Evolutionary conservation across 2,329 filamentous ascomycete genomes (phyloP).

Genomic region (Neofusicoccum cordaticola): DNA sequence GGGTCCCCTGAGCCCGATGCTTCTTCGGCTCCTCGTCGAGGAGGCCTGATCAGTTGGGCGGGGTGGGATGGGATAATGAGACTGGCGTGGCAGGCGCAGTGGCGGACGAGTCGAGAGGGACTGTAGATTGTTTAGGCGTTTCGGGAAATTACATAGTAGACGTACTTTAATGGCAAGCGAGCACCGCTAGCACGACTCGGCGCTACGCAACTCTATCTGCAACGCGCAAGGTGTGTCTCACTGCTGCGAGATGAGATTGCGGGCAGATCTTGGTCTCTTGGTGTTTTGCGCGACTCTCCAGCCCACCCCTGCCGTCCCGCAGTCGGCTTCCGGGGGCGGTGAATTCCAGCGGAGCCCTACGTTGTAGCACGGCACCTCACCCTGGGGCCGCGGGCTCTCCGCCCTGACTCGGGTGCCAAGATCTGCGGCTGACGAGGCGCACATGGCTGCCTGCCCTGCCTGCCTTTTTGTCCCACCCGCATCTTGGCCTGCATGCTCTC

Average conservation of each 20-base stretch:
- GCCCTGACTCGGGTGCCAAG: no score
- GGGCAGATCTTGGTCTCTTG: no score
- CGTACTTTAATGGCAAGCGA: background rate
- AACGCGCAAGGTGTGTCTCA: background rate
- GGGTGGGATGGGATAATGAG: background rate
- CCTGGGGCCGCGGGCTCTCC: no score
- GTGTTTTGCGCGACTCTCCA: background rate
- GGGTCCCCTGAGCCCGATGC: slow-evolving; percentile 4
- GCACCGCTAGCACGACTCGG: background rate
- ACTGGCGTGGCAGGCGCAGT: background rate
- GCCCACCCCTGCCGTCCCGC: no score
- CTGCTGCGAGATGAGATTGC: background rate
- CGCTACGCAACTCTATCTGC: background rate
- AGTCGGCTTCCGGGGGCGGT: no score
- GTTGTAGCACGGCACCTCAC: no score
- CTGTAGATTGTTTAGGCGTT: background rate
- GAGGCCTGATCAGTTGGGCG: background rate
- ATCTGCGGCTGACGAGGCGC: no score
- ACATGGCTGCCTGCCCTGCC: background rate
- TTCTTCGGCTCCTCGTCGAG: background rate
- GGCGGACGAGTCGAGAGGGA: no score
- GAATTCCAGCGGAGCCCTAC: background rate
- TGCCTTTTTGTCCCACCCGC: background rate
- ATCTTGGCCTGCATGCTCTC: background rate
- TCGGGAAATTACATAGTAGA: background rate